phyloP scores from a whole-genome alignment of 2,329 filamentous ascomycete genomes.

The Pyrenochaeta sp. region DNA sequence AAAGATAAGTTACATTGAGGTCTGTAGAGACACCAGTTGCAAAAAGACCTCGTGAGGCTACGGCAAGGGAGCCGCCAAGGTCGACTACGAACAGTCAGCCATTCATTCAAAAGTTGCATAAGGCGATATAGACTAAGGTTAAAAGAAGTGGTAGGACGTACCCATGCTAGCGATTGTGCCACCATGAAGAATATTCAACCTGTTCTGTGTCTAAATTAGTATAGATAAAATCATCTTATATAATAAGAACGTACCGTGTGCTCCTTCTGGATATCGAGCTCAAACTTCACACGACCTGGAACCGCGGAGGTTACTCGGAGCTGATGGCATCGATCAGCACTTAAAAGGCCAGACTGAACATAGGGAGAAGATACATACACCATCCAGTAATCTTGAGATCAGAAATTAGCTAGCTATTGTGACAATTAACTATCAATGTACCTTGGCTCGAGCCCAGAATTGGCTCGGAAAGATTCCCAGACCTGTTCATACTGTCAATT shows the following conservation, averaged over 20 bases:
- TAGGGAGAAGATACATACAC: conserved; percentile 36
- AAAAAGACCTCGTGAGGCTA: conserved; percentile 71
- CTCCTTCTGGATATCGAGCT: conserved; percentile 76
- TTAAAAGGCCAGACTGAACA: not conserved
- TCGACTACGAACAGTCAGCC: conserved; percentile 58
- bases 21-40: conserved; percentile 74
- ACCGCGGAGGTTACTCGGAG: conserved; percentile 72
- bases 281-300: conserved; percentile 76
- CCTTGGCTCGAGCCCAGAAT: conserved; percentile 90
- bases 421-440: conserved; percentile 50
- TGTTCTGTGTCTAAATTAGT: conserved; percentile 65
- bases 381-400: conserved; percentile 51
- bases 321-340: conserved; percentile 50
- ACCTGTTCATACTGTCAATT: conserved; percentile 64
- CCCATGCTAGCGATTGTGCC: conserved; percentile 80
- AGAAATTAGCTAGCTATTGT: not conserved
- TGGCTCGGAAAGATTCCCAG: conserved; percentile 82
- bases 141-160: conserved; percentile 6
- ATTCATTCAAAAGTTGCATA: not conserved
- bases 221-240: not conserved
- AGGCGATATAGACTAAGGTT: not conserved
- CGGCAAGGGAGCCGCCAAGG: conserved; percentile 71
- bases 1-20: conserved; percentile 71
- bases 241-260: conserved; percentile 68
- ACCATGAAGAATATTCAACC: conserved; percentile 78